phyloP scores from a whole-genome alignment of 1,284 basidiomycete species.

The Ceratobasidium sp. region DNA sequence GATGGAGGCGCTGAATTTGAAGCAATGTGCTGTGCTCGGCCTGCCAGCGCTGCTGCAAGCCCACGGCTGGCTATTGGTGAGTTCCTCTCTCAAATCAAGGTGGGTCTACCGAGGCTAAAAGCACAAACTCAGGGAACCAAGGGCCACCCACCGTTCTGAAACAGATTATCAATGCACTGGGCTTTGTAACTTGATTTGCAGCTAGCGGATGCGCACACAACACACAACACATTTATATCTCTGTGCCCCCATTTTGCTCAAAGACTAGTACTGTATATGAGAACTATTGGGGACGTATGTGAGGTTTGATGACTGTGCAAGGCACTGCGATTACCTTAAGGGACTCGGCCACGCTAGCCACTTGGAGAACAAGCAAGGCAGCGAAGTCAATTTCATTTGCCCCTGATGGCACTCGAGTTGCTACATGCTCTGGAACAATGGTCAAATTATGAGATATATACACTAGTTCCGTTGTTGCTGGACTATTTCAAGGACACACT shows the following conservation, averaged over 20 bases:
- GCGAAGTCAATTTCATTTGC: too few species aligned
- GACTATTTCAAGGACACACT: too few species aligned
- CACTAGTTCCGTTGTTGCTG: too few species aligned
- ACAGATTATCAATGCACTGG: neutral
- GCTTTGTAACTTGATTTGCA: neutral
- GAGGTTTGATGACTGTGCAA: neutral
- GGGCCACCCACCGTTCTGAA: too few species aligned
- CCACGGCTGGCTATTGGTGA: neutral
- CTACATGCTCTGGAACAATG: too few species aligned
- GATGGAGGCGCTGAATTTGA: neutral
- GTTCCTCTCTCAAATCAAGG: neutral
- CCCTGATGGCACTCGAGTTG: too few species aligned
- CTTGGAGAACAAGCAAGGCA: too few species aligned
- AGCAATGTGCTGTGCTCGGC: neutral
- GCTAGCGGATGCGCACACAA: neutral
- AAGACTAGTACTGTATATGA: neutral
- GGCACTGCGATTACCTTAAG: neutral
- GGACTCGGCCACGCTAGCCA: neutral
- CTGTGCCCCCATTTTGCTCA: neutral
- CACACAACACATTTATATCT: slow-evolving; percentile 2
- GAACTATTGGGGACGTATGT: neutral
- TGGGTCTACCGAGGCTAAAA: neutral
- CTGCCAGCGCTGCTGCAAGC: neutral
- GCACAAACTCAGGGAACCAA: neutral
- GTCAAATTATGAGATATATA: too few species aligned